Evolutionary conservation across 2,329 filamentous ascomycete species (phyloP), one percentile per base, ranked within the genome.

Genomic region (Aspergillus ochraceoroseus): DNA sequence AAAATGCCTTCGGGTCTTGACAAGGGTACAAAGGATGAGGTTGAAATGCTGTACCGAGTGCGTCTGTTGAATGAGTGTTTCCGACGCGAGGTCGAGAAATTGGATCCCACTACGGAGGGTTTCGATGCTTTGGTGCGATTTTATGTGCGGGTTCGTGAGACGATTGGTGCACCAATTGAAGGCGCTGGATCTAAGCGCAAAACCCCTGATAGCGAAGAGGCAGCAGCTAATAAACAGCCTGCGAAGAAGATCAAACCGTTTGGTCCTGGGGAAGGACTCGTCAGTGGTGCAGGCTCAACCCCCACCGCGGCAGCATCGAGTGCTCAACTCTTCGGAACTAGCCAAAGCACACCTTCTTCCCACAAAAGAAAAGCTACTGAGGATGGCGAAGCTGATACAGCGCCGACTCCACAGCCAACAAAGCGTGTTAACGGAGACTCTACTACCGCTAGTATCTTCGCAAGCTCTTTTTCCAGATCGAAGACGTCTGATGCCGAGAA

Each of bases 131-230:
- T 65, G 22, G 51, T 70, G 18, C 47, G 61, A 4, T 61, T 61
- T 37, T 70, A 69, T 44, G 48, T 65, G 35, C 58, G 57, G 30
- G 53, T 63, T 36, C 64, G 67, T 30, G 59, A 62, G 12, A 56
- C 57, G 2, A 57, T 70, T 32, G 64, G 63, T 19, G 52, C 53
- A 11, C 63, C 65, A 3, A 40, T 66, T 33, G 60, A 53, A 4
- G 39, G 28, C 1, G 43, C 45, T 14, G 48, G 47, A 26, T 26
- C 41, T 12, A 60, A 64, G 45, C 58, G 60, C 29, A 63, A 63
- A 47, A 38, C 44, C 12, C 17, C 30, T 7, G 48, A 48, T 26
- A 54, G 52, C 17, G 44, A 49, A 14, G 47, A 46, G 27, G 40
- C 46, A 29, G 11, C 37, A 26, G 43, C 41, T 5, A 42, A 53